phyloP scores from a whole-genome alignment of 1,284 basidiomycete species.

The Papiliotrema terrestris region DNA sequence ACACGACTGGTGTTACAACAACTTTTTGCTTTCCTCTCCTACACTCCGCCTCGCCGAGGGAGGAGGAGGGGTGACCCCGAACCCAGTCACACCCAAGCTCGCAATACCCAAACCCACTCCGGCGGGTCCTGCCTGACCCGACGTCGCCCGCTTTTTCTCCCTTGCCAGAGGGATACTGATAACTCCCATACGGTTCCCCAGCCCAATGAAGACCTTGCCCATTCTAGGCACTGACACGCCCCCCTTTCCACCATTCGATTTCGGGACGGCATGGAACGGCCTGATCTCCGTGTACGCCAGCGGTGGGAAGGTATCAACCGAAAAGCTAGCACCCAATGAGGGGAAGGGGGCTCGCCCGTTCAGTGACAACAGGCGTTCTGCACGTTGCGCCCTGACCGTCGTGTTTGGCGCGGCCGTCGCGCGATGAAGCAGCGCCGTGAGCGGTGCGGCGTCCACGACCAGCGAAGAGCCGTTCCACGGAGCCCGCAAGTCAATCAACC shows the following conservation, averaged over 20 bases:
- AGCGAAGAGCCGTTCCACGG: slow-evolving; percentile 35
- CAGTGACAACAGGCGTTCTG: slow-evolving; percentile 35
- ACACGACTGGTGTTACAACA: not conserved
- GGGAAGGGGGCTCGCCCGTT: slow-evolving; percentile 38
- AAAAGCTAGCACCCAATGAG: slow-evolving; percentile 13
- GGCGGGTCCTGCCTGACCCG: too few species aligned
- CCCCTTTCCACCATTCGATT: slow-evolving; percentile 1
- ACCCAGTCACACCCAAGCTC: not conserved
- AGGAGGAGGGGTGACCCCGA: not conserved
- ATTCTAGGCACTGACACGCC: too few species aligned
- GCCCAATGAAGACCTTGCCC: slow-evolving; percentile 26
- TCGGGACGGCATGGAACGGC: slow-evolving; percentile 9
- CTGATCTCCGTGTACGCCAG: slow-evolving; percentile 37
- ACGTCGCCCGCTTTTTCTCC: not conserved
- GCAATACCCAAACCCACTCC: not conserved
- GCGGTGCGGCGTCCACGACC: slow-evolving; percentile 19
- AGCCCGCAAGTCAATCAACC: slow-evolving; percentile 28
- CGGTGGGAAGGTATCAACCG: slow-evolving; percentile 25
- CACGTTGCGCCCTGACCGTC: slow-evolving; percentile 27
- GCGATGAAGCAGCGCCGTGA: slow-evolving; percentile 9
- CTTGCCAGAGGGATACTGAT: slow-evolving; percentile 10
- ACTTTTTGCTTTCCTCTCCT: not conserved
- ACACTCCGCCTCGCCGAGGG: not conserved
- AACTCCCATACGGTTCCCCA: slow-evolving; percentile 41
- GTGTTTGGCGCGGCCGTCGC: slow-evolving; percentile 9